Evolutionary conservation across 805 yeast genomes (phyloP).

Genomic region (Wickerhamiella parazyma): DNA sequence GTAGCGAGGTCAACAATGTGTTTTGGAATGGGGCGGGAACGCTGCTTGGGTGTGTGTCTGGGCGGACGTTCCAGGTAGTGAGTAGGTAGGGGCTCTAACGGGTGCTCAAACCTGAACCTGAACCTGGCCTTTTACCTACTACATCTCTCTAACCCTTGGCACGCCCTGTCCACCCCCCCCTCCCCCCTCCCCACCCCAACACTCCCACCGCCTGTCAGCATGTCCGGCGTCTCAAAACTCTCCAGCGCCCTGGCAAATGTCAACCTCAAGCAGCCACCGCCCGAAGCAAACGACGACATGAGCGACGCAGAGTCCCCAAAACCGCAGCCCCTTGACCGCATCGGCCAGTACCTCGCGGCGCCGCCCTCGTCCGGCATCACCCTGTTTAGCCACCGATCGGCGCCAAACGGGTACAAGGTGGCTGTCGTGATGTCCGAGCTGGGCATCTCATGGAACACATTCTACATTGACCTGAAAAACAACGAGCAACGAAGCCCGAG

Average conservation of each 20-base stretch:
- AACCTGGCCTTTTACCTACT: neutral
- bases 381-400: slow-evolving; percentile 69
- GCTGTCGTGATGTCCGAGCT: slow-evolving; percentile 81
- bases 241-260: slow-evolving; percentile 23
- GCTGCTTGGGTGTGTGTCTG: slow-evolving; percentile 68
- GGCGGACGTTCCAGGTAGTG: slow-evolving; percentile 49
- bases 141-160: neutral
- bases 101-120: too few relatives aligned
- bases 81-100: too few relatives aligned
- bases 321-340: slow-evolving; percentile 28
- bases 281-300: neutral
- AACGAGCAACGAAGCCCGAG: slow-evolving; percentile 93
- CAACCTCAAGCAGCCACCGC: slow-evolving; percentile 13
- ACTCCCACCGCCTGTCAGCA: neutral
- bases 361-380: slow-evolving; percentile 76
- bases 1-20: slow-evolving; percentile 61
- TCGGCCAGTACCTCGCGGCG: slow-evolving; percentile 57
- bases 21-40: slow-evolving; percentile 61
- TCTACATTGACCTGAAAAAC: slow-evolving; percentile 67
- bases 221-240: slow-evolving; percentile 19
- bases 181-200: neutral
- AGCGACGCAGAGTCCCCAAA: neutral
- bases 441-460: slow-evolving; percentile 63
- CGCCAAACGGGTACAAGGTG: slow-evolving; percentile 93
- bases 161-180: too few relatives aligned